Base-by-base conservation (phyloP, 345 rosid species). In the Pistacia atlantica region DNA sequence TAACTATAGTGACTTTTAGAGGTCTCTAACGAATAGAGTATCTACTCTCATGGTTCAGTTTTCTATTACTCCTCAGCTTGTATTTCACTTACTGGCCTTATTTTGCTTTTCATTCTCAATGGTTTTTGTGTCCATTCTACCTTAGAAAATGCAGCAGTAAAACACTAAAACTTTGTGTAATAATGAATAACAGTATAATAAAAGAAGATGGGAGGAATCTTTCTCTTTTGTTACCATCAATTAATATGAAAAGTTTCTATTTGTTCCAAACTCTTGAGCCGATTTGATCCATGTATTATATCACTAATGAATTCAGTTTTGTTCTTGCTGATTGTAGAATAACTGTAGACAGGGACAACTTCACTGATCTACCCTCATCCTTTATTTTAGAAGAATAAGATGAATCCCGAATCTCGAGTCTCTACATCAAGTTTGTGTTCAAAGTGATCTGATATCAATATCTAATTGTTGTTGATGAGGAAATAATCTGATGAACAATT, bases 1-100 rank as follows among this genome's bases (percentile, higher is more conserved):
- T 22, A 76, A 79, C 22, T 80, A 76, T 59, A 65, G 84, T 77
- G 77, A 73, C 66, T 66, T 80, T 6, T 73, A 54, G 68, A 64
- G 20, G 63, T 37, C 11, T 4, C 12, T 6, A 64, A 73, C 59
- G n/a, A 33, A 28, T 31, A 28, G 20, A 72, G 17, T 57, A 35
- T 71, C 31, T 56, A 5, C n/a, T 4, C 8, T 54, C 10, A 2
- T 22, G 20, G 62, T 70, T 35, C 62, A 33, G 35, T 55, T 28
- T 31, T 57, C 35, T 16, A 31, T 46, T 33, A 49, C 2, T 48
- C 49, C 67, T 18, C 18, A 22, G 2, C 46, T 17, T 55, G 73
- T 35, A 31, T 61, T 48, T 4, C 25, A 28, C 12, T 48, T 17
- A 11, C 22, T 14, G 58, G 18, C 68, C 67, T 0, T 46, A 35